These are phyloP conservation scores for Epicoccum sorghinum DNA, from an alignment of 2,329 filamentous ascomycete genomes.

Conservation along the genomic window DNA sequence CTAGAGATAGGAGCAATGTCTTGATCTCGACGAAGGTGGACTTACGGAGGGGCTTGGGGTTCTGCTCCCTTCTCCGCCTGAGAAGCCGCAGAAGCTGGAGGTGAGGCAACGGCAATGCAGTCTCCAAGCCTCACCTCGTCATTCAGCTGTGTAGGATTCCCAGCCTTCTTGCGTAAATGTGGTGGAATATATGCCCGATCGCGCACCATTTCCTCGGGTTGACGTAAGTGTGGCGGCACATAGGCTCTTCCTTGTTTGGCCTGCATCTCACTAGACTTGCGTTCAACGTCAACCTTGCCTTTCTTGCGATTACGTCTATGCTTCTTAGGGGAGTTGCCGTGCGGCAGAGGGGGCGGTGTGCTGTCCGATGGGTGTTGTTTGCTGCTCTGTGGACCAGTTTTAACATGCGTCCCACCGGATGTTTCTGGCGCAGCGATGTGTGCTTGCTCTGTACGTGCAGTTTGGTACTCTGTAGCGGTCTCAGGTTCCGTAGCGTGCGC, in stretches of 20 bases:
- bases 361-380: conserved; percentile 5
- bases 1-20: no score
- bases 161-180: conserved; percentile 28
- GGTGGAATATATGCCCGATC: conserved; percentile 28
- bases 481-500: no score
- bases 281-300: neutral
- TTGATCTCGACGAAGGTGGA: neutral
- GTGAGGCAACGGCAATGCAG: conserved; percentile 2
- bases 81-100: conserved; percentile 14
- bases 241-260: no score
- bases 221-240: no score
- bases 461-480: no score
- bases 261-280: no score
- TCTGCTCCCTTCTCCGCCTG: neutral
- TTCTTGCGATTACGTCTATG: neutral
- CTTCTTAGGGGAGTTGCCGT: neutral
- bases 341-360: neutral
- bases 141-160: neutral
- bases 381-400: neutral
- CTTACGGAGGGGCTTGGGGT: neutral
- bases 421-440: no score
- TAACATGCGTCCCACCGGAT: no score
- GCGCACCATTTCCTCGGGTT: conserved; percentile 8
- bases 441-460: no score
- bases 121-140: conserved; percentile 8